Percentiles rank a stretch among this genome's conserved stretches.
phyloP scores from a whole-genome alignment of 495 filamentous ascomycete species.

The Sabuloglossum arenarium region DNA sequence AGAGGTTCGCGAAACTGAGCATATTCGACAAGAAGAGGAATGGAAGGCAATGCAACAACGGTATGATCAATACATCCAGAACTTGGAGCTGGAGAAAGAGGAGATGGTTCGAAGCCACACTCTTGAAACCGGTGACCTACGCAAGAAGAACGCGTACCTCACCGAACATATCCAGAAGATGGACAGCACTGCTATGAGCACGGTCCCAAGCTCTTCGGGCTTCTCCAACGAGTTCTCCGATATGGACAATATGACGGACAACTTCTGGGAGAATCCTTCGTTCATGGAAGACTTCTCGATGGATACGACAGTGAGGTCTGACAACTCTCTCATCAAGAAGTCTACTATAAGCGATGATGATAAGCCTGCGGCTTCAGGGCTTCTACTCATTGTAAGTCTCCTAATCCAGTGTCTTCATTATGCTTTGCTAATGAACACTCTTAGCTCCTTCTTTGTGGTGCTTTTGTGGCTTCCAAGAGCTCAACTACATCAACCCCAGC shows the following conservation, averaged over 20 bases:
- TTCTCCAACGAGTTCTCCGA: conserved; percentile 52
- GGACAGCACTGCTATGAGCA: conserved; percentile 42
- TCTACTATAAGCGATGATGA: conserved; percentile 30
- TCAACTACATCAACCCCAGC: conserved; percentile 31
- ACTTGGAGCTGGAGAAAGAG: conserved; percentile 69
- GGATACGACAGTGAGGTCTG: conserved; percentile 23
- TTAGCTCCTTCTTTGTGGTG: conserved; percentile 80
- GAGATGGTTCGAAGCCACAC: conserved; percentile 79
- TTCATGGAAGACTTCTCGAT: conserved; percentile 40
- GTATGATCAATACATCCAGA: conserved; percentile 52
- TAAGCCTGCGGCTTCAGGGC: conserved; percentile 39
- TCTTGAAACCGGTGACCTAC: conserved; percentile 80
- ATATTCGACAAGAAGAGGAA: conserved; percentile 45
- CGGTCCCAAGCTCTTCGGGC: conserved; percentile 32
- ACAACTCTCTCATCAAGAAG: conserved; percentile 24
- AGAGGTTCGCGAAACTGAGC: conserved; percentile 32
- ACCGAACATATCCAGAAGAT: conserved; percentile 66
- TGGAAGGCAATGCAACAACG: conserved; percentile 46
- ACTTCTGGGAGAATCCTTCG: neutral
- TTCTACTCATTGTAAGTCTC: conserved; percentile 31
- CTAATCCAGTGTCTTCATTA: neutral
- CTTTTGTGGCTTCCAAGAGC: conserved; percentile 82
- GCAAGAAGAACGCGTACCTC: conserved; percentile 84
- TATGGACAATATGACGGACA: conserved; percentile 59
- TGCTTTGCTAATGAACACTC: neutral